These are phyloP conservation scores for Anthracocystis panici-leucophaei DNA, from an alignment of 1,284 basidiomycete genomes.

Conservation along the genomic window DNA sequence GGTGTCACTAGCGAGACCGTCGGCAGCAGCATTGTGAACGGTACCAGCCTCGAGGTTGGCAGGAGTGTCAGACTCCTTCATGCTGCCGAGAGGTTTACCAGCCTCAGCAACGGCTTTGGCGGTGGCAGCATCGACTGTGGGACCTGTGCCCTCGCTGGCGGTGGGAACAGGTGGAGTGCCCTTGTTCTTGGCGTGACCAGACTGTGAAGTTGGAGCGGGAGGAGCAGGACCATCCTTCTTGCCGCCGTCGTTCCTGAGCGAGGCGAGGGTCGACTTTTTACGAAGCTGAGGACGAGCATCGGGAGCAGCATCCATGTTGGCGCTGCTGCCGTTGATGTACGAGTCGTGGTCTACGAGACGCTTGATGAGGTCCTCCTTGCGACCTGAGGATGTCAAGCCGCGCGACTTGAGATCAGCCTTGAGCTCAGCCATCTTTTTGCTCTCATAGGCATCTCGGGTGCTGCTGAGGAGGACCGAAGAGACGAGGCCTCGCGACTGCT, in stretches of 20 bases:
- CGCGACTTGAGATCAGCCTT: constrained; percentile 60
- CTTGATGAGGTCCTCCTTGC: constrained; percentile 61
- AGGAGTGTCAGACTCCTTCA: constrained; percentile 51
- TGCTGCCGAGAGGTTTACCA: constrained; percentile 46
- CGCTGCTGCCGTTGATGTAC: constrained; percentile 52
- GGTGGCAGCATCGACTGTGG: constrained; percentile 41
- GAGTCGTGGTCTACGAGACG: constrained; percentile 60
- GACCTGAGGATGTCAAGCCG: constrained; percentile 58
- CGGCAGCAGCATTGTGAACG: constrained; percentile 51
- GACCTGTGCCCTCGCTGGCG: constrained; percentile 15
- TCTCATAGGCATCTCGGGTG: constrained; percentile 59
- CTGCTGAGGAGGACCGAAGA: constrained; percentile 63
- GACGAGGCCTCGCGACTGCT: constrained; percentile 54
- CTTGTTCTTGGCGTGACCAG: constrained; percentile 22
- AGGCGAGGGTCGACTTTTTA: constrained; percentile 58
- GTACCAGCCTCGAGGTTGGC: constrained; percentile 53
- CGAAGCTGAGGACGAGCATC: constrained; percentile 40
- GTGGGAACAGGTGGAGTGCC: constrained; percentile 24
- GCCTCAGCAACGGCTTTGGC: constrained; percentile 38
- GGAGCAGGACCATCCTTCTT: constrained; percentile 26
- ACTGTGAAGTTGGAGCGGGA: constrained; percentile 30
- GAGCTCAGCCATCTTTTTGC: constrained; percentile 56
- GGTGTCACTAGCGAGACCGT: constrained; percentile 40
- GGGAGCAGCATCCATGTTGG: constrained; percentile 26
- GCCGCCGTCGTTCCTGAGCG: constrained; percentile 24